These are phyloP conservation scores for Fusarium setosum DNA, from an alignment of 2,329 filamentous ascomycete genomes.

Conservation along the genomic window DNA sequence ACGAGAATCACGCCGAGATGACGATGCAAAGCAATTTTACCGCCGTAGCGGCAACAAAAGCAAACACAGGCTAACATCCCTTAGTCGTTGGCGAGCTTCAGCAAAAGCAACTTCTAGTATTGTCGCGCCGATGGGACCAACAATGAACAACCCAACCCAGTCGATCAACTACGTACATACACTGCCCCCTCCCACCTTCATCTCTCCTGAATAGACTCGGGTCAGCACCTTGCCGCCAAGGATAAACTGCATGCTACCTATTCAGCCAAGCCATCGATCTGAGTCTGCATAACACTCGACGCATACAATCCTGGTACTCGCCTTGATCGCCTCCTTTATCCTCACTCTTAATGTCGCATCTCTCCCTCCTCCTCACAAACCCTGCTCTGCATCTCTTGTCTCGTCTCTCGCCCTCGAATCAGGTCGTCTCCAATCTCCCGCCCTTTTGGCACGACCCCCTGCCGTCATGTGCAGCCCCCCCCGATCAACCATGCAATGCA, in stretches of 20 bases:
- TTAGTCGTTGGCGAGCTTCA: neutral
- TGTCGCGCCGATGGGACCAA: neutral
- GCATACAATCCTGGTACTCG: too few relatives aligned
- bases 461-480: constrained; percentile 14
- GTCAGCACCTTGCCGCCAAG: neutral
- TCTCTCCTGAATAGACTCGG: neutral
- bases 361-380: neutral
- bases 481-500: constrained; percentile 5
- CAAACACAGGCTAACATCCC: neutral
- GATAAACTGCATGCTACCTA: neutral
- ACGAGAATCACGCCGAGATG: constrained; percentile 9
- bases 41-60: constrained; percentile 6
- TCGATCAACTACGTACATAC: neutral
- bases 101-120: constrained; percentile 3
- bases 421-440: constrained; percentile 2
- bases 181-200: neutral
- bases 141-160: too few relatives aligned
- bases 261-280: constrained; percentile 1
- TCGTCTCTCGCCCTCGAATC: constrained; percentile 4
- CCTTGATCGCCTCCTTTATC: neutral
- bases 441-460: constrained; percentile 22
- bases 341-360: neutral
- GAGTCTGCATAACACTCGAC: neutral
- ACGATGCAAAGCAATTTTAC: constrained; percentile 29
- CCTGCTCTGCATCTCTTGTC: neutral